Percentiles rank a stretch among this genome's conserved stretches.
These are phyloP conservation scores for Pascua guehoae DNA, from an alignment of 1,284 basidiomycete genomes.

Conservation along the genomic window DNA sequence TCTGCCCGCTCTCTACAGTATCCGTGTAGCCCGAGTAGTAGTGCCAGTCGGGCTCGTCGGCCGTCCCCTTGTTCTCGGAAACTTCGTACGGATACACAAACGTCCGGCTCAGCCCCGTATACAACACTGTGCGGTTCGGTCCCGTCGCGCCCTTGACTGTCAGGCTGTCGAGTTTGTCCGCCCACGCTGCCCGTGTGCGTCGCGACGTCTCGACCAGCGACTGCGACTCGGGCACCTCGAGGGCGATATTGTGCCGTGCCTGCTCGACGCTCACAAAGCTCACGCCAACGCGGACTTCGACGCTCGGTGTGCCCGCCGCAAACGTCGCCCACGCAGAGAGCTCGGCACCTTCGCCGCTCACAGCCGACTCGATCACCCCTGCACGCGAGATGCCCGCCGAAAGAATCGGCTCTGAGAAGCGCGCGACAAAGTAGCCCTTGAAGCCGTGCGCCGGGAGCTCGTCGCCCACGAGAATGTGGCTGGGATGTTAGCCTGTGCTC, in stretches of 20 bases:
- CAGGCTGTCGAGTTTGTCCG: slow-evolving; percentile 66
- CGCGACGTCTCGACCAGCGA: slow-evolving; percentile 62
- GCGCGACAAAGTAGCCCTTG: slow-evolving; percentile 72
- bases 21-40: slow-evolving; percentile 63
- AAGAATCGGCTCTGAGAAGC: slow-evolving; percentile 59
- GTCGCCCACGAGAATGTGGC: slow-evolving; percentile 40
- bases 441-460: slow-evolving; percentile 53
- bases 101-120: slow-evolving; percentile 32
- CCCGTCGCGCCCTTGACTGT: slow-evolving; percentile 55
- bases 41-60: slow-evolving; percentile 37
- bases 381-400: slow-evolving; percentile 21
- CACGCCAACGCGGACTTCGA: slow-evolving; percentile 67
- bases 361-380: background rate
- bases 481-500: slow-evolving; percentile 14
- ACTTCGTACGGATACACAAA: slow-evolving; percentile 74
- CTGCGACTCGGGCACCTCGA: slow-evolving; percentile 50
- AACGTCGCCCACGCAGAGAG: slow-evolving; percentile 64
- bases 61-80: slow-evolving; percentile 54
- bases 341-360: slow-evolving; percentile 38
- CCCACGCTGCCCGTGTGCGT: slow-evolving; percentile 62
- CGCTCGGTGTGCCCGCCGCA: slow-evolving; percentile 39
- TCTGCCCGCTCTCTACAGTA: slow-evolving; percentile 59
- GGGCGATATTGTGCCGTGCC: slow-evolving; percentile 62
- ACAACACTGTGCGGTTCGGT: slow-evolving; percentile 32
- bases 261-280: slow-evolving; percentile 75